Evolutionary conservation across 495 filamentous ascomycete genomes (phyloP).

Genomic region (Penicillium chermesinum): DNA sequence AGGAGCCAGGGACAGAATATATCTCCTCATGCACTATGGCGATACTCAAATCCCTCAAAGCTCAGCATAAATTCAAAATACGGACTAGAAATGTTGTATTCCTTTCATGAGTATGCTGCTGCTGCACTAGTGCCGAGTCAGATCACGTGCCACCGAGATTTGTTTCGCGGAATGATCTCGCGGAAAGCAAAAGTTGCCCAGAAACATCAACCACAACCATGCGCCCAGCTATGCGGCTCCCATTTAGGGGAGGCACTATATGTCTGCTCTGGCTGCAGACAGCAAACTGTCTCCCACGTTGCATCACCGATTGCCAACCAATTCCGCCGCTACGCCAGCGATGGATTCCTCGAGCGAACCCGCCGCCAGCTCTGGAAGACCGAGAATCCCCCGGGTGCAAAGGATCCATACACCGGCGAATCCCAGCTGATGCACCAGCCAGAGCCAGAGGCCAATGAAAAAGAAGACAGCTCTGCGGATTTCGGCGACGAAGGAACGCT

Average conservation of each 20-base stretch:
- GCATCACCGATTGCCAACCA: conserved; percentile 35
- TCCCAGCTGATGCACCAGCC: conserved; percentile 16
- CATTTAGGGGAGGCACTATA: conserved; percentile 38
- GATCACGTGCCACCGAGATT: conserved; percentile 27
- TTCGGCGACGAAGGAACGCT: conserved; percentile 14
- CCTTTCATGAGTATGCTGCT: too few species aligned
- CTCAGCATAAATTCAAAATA: too few species aligned
- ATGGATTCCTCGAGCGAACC: conserved; percentile 45
- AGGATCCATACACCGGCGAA: conserved; percentile 48
- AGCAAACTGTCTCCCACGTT: conserved; percentile 32
- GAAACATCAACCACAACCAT: conserved; percentile 27
- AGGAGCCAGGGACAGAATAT: too few species aligned
- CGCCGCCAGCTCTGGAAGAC: conserved; percentile 53
- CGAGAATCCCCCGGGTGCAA: conserved; percentile 47
- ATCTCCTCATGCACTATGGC: too few species aligned
- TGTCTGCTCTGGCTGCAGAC: conserved; percentile 42
- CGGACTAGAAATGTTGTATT: too few species aligned
- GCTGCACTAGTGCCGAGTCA: conserved; percentile 10
- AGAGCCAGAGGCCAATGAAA: neutral
- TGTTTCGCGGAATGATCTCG: conserved; percentile 15
- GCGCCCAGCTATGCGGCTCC: conserved; percentile 37
- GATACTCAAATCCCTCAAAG: too few species aligned
- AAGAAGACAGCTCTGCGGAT: neutral
- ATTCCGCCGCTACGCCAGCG: conserved; percentile 37
- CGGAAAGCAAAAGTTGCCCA: conserved; percentile 17